Conservation (phyloP, 2,329 filamentous ascomycete species). For the Magnaporthiopsis rhizophila region DNA sequence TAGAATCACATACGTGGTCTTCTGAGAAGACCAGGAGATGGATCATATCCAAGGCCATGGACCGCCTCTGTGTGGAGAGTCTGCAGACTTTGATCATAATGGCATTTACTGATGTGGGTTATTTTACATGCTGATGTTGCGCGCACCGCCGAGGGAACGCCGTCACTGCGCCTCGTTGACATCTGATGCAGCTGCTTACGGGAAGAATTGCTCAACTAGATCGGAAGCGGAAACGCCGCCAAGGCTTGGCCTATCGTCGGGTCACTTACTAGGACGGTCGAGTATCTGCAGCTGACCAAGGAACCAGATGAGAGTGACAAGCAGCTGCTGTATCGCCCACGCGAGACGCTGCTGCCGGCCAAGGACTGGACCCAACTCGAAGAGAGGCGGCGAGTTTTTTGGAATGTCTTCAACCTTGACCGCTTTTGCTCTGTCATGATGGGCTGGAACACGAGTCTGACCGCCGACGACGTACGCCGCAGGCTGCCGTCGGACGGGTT, state of each 20-base stretch:
- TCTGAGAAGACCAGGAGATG: not conserved
- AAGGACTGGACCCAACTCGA: constrained; percentile 24
- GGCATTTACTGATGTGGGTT: constrained; percentile 24
- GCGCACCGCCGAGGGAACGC: too few relatives aligned
- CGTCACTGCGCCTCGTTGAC: not conserved
- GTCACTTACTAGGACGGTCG: constrained; percentile 27
- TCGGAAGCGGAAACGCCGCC: constrained; percentile 21
- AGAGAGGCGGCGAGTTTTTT: constrained; percentile 24
- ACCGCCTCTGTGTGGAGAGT: constrained; percentile 23
- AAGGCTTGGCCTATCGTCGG: constrained; percentile 29
- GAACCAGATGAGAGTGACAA: constrained; percentile 31
- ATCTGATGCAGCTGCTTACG: constrained; percentile 10
- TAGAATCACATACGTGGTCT: constrained; percentile 21
- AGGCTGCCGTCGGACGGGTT: constrained; percentile 25
- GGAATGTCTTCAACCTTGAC: constrained; percentile 29
- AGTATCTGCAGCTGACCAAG: constrained; percentile 26
- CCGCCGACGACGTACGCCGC: constrained; percentile 23
- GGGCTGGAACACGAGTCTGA: constrained; percentile 26
- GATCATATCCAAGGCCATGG: constrained; percentile 23
- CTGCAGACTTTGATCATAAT: constrained; percentile 26
- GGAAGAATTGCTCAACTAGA: constrained; percentile 13
- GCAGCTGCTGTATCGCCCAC: constrained; percentile 19
- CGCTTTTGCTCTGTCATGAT: constrained; percentile 21
- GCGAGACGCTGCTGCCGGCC: constrained; percentile 18
- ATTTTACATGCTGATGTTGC: not conserved